Evolutionary conservation across 345 rosid species (phyloP).

Genomic region (Dipteronia sinensis): DNA sequence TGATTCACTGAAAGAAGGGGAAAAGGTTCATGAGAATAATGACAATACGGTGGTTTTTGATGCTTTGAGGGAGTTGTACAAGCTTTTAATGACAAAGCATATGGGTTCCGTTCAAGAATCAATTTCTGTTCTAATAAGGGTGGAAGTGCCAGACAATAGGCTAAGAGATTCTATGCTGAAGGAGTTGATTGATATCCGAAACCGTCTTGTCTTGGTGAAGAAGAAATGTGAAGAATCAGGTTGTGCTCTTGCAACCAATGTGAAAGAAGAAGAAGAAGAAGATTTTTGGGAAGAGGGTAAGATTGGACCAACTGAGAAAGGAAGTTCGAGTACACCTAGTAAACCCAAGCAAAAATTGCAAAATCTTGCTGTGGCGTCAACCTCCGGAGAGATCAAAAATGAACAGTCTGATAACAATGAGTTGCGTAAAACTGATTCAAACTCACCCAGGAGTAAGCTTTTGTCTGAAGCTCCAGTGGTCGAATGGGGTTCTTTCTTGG

Average conservation of each 20-base stretch:
- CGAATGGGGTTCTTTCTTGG: slow-evolving; percentile 65
- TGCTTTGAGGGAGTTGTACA: slow-evolving; percentile 79
- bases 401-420: slow-evolving; percentile 18
- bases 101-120: slow-evolving; percentile 67
- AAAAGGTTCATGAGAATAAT: slow-evolving; percentile 67
- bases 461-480: slow-evolving; percentile 75
- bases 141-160: slow-evolving; percentile 66
- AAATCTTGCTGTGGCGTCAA: slow-evolving; percentile 32
- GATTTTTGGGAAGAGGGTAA: slow-evolving; percentile 90
- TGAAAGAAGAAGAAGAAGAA: slow-evolving; percentile 53
- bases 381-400: slow-evolving; percentile 34
- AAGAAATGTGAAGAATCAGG: slow-evolving; percentile 78
- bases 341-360: slow-evolving; percentile 11
- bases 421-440: slow-evolving; percentile 22
- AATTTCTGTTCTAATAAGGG: slow-evolving; percentile 73
- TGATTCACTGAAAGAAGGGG: slow-evolving; percentile 70
- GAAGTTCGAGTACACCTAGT: slow-evolving; percentile 24
- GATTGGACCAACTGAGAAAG: slow-evolving; percentile 34
- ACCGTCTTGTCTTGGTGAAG: slow-evolving; percentile 50
- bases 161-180: slow-evolving; percentile 72
- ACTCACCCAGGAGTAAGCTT: slow-evolving; percentile 51
- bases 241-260: slow-evolving; percentile 43
- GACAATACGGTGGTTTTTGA: slow-evolving; percentile 90
- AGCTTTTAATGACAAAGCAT: slow-evolving; percentile 76
- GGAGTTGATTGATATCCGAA: slow-evolving; percentile 68